phyloP scores from a whole-genome alignment of 345 rosid species.

The Toxicodendron radicans region DNA sequence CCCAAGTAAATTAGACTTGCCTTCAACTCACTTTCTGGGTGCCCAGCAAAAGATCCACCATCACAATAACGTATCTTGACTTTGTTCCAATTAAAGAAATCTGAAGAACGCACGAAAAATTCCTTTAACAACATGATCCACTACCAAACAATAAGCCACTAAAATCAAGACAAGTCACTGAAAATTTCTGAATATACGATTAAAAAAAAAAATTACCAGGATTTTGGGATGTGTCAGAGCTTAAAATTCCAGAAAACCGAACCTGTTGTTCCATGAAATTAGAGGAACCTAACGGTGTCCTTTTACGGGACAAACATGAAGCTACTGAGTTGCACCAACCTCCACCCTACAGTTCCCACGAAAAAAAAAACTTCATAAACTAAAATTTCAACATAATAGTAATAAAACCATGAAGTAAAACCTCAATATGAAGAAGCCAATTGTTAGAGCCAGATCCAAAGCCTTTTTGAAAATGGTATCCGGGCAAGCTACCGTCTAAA shows the following conservation, averaged over 20 bases:
- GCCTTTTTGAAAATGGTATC: slow-evolving; percentile 62
- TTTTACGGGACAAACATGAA: slow-evolving; percentile 52
- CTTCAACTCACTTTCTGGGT: slow-evolving; percentile 73
- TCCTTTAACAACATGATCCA: background rate
- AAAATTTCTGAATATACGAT: background rate
- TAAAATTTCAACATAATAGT: background rate
- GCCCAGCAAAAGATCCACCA: slow-evolving; percentile 92
- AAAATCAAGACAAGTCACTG: background rate
- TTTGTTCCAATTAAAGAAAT: slow-evolving; percentile 84
- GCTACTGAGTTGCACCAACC: slow-evolving; percentile 68
- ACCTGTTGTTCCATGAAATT: slow-evolving; percentile 49
- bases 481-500: slow-evolving; percentile 84
- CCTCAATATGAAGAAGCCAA: slow-evolving; percentile 92
- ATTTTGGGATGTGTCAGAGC: slow-evolving; percentile 54
- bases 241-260: slow-evolving; percentile 56
- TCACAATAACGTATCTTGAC: slow-evolving; percentile 85
- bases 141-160: background rate
- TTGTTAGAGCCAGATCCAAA: slow-evolving; percentile 69
- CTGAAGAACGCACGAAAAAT: slow-evolving; percentile 31
- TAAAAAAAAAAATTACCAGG: slow-evolving; percentile 43
- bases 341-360: slow-evolving; percentile 54
- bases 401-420: slow-evolving; percentile 3
- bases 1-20: slow-evolving; percentile 26
- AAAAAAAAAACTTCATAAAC: background rate
- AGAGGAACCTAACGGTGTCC: slow-evolving; percentile 64